Base-by-base conservation (phyloP, 2,329 filamentous ascomycete species). In the Botrytis fabae region DNA sequence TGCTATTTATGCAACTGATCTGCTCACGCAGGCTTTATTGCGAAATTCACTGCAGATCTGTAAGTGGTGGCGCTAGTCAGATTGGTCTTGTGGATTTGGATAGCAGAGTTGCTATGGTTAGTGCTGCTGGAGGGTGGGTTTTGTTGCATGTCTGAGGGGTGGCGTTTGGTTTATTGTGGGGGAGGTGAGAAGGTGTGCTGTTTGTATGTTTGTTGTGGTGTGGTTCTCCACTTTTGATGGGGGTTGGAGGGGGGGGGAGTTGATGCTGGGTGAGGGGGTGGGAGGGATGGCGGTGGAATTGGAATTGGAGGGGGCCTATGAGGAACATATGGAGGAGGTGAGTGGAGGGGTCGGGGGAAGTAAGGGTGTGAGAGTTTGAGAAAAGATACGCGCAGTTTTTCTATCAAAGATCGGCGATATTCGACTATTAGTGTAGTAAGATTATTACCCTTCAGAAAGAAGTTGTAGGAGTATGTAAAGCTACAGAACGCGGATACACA, bases 151-250 rank as follows among this genome's bases (percentile, higher is more conserved):
- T 28, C n/a, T 32, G 51, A 32, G 51, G 16, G 51, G 51, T 57
- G 51, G 51, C 51, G 51, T 54, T 54, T 57, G 51, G n/a, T n/a
- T 32, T 28, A 32, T 57, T 54, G 51, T 57, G 51, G 51, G 51
- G 51, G 14, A 25, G 51, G n/a, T 6, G 48, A 1, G n/a, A 28
- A 3, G 25, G 8, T 46, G 4, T 51, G 46, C 22, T 10, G 46
- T 48, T 10, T 10, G 25, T 54, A 54, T 54, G n/a, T 14, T 57
- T 57, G 51, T 16, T 57, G 12, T 54, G n/a, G n/a, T 54, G n/a
- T 28, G 51, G 51, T 57, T 57, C n/a, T 57, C 51, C 51, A 57
- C n/a, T 57, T 57, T 57, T 57, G 51, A 57, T 28, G 51, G n/a
- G 48, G 46, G n/a, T 14, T 18, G 14, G 51, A 54, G 51, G n/a